These are phyloP conservation scores for Emericellopsis atlantica DNA, from an alignment of 2,329 filamentous ascomycete genomes.

Conservation along the genomic window DNA sequence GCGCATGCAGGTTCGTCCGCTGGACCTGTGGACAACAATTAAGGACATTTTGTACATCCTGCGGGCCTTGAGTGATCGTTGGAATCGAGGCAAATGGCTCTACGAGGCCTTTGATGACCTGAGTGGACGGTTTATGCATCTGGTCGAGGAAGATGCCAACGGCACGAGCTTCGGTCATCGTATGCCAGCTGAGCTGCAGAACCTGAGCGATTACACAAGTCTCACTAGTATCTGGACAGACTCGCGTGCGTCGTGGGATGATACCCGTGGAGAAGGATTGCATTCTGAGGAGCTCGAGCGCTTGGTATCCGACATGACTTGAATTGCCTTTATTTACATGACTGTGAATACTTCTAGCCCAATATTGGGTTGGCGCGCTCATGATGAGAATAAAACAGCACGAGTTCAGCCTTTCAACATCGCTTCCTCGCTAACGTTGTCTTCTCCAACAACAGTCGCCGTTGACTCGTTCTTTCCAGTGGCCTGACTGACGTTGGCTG, in stretches of 20 bases:
- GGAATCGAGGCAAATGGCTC: slow-evolving; percentile 10
- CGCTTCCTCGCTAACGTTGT: no score
- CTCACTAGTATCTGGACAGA: slow-evolving; percentile 9
- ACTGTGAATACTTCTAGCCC: no score
- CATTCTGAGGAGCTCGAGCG: slow-evolving; percentile 1
- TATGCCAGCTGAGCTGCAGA: slow-evolving; percentile 7
- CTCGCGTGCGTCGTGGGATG: background rate
- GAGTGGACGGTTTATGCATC: slow-evolving; percentile 4
- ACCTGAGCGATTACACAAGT: slow-evolving; percentile 8
- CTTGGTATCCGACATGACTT: slow-evolving; percentile 1
- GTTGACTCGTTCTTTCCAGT: no score
- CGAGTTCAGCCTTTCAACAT: no score
- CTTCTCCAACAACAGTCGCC: no score
- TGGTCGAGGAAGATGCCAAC: slow-evolving; percentile 3
- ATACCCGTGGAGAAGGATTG: background rate
- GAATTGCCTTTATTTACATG: no score
- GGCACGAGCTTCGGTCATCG: background rate
- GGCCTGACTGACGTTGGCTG: no score
- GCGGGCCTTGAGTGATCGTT: slow-evolving; percentile 9
- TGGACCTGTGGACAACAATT: slow-evolving; percentile 9
- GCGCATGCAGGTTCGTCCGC: slow-evolving; percentile 2
- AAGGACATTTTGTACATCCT: slow-evolving; percentile 9
- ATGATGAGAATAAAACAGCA: no score
- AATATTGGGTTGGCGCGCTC: no score
- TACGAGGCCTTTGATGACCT: slow-evolving; percentile 6